Percentiles rank a stretch among this genome's conserved stretches.
Conservation (phyloP, 2,329 filamentous ascomycete genomes). For the Aureobasidium sp. region DNA sequence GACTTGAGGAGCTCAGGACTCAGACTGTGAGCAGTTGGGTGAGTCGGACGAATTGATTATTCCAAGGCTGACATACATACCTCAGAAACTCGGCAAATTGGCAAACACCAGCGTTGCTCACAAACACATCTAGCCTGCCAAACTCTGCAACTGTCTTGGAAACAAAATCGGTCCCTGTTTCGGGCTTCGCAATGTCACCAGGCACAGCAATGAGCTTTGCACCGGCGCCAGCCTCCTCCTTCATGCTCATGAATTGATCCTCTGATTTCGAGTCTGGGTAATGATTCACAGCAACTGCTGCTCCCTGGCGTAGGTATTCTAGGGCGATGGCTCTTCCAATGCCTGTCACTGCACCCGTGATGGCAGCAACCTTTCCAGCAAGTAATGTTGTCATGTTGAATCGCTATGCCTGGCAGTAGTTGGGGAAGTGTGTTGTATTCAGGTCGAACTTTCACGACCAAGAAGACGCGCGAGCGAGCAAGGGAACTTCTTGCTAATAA, state of each 20-base stretch:
- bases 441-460: not conserved
- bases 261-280: constrained; percentile 48
- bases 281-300: constrained; percentile 72
- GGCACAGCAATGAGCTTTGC: constrained; percentile 53
- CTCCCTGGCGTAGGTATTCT: constrained; percentile 68
- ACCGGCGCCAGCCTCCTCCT: constrained; percentile 28
- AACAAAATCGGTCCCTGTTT: constrained; percentile 62
- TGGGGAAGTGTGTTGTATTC: not conserved
- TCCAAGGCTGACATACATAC: constrained; percentile 29
- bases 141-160: constrained; percentile 53
- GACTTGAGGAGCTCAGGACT: constrained; percentile 58
- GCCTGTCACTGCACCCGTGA: constrained; percentile 24
- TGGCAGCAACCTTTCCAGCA: constrained; percentile 22
- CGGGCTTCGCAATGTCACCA: constrained; percentile 69
- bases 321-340: constrained; percentile 81
- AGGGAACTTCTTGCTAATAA: not conserved
- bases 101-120: constrained; percentile 84
- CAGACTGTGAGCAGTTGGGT: constrained; percentile 39
- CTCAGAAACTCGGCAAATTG: constrained; percentile 79
- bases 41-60: not conserved
- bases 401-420: not conserved
- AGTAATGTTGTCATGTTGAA: constrained; percentile 14
- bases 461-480: not conserved
- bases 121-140: constrained; percentile 55
- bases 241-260: constrained; percentile 41